Percentiles rank a stretch among this genome's conserved stretches.
These are phyloP conservation scores for Arabidopsis suecica DNA, from an alignment of 345 rosid species.

Conservation along the genomic window DNA sequence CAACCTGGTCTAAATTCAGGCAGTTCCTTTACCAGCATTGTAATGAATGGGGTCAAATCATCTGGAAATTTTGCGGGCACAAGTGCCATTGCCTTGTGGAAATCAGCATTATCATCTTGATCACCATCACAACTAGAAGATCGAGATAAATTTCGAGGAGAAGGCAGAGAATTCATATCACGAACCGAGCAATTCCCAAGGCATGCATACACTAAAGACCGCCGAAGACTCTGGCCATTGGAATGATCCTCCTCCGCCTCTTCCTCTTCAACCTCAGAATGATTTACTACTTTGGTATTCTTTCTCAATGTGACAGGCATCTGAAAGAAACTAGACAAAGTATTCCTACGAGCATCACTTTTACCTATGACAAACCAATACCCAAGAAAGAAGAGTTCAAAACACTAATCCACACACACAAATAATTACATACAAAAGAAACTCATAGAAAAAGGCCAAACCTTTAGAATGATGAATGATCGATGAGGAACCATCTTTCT, in stretches of 20 bases:
- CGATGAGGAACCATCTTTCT: slow-evolving; percentile 59
- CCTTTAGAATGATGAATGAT: slow-evolving; percentile 52
- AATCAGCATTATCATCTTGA: slow-evolving; percentile 44
- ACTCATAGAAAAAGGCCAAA: slow-evolving; percentile 23
- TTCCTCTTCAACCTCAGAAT: slow-evolving; percentile 34
- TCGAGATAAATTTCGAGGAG: slow-evolving; percentile 12
- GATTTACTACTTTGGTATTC: slow-evolving; percentile 54
- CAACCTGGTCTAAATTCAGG: slow-evolving; percentile 84
- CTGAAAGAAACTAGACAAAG: slow-evolving; percentile 63
- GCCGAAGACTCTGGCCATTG: slow-evolving; percentile 47
- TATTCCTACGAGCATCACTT: slow-evolving; percentile 47
- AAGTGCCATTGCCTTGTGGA: slow-evolving; percentile 55
- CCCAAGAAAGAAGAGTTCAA: slow-evolving; percentile 13
- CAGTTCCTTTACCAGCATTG: slow-evolving; percentile 52
- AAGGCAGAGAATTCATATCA: slow-evolving; percentile 38
- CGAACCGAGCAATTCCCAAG: slow-evolving; percentile 58
- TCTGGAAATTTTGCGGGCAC: slow-evolving; percentile 54
- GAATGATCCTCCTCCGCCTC: slow-evolving; percentile 29
- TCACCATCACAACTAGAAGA: slow-evolving; percentile 38
- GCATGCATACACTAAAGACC: slow-evolving; percentile 50
- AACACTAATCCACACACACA: background rate
- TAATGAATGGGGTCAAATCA: slow-evolving; percentile 46
- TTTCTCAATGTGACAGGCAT: slow-evolving; percentile 53
- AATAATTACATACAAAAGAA: slow-evolving; percentile 1
- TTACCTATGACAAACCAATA: slow-evolving; percentile 51